Conservation (phyloP, 2,329 filamentous ascomycete species). For the Monosporascus sp. region DNA sequence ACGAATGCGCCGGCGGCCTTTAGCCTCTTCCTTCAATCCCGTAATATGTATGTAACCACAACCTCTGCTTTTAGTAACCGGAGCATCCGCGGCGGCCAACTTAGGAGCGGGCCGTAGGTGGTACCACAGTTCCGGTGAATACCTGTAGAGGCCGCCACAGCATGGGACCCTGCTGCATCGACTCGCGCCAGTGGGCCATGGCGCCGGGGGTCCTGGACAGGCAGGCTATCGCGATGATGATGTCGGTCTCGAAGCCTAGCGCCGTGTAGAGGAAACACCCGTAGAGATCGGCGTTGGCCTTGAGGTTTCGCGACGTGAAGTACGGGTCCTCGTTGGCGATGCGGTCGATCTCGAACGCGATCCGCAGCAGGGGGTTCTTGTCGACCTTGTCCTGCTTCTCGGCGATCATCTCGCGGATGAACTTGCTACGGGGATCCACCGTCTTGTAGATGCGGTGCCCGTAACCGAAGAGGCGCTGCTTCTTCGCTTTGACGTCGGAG, state of each 20-base stretch:
- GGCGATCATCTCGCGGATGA: constrained; percentile 24
- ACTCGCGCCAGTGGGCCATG: constrained; percentile 27
- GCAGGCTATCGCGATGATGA: constrained; percentile 24
- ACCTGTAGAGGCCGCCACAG: constrained; percentile 1
- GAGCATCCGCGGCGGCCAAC: no score
- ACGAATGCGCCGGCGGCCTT: not conserved
- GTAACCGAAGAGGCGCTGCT: constrained; percentile 38
- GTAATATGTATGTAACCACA: not conserved
- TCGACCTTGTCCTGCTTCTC: constrained; percentile 12
- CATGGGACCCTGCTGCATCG: constrained; percentile 1
- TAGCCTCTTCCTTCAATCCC: not conserved
- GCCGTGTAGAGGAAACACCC: constrained; percentile 37
- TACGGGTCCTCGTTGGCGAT: constrained; percentile 31
- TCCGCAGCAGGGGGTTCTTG: constrained; percentile 28
- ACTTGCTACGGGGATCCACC: constrained; percentile 30
- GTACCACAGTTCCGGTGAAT: not conserved
- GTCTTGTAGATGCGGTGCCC: constrained; percentile 35
- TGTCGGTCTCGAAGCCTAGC: constrained; percentile 28
- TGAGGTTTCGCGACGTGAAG: constrained; percentile 31
- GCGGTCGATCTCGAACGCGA: constrained; percentile 34
- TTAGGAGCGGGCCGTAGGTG: not conserved
- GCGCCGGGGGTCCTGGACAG: constrained; percentile 22
- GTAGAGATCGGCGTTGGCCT: constrained; percentile 41
- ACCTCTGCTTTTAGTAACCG: not conserved
- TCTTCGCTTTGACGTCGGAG: constrained; percentile 34